Evolutionary conservation across 306 rosid species (phyloP).

Genomic region (Trifolium pratense): DNA sequence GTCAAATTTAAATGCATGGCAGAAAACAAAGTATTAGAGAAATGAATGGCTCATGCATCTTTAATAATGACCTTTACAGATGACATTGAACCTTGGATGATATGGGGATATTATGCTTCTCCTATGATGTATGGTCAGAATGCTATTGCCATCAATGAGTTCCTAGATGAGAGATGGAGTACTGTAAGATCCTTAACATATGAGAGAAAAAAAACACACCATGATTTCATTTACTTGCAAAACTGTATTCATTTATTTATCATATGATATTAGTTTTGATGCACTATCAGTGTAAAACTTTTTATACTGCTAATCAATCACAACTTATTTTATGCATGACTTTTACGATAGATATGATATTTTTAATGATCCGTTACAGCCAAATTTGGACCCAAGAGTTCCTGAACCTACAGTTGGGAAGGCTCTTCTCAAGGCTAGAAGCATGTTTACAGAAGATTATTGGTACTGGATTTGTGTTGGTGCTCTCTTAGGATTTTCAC

Average conservation of each 20-base stretch:
- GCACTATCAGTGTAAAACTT: background rate
- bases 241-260: constrained; percentile 36
- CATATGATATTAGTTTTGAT: background rate
- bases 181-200: constrained; percentile 50
- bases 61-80: constrained; percentile 51
- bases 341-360: background rate
- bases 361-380: constrained; percentile 42
- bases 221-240: constrained; percentile 28
- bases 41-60: constrained; percentile 26
- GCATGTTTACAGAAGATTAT: constrained; percentile 59
- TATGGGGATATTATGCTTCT: constrained; percentile 87
- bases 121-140: constrained; percentile 98
- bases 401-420: constrained; percentile 69
- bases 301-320: too few species aligned
- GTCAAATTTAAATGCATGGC: constrained; percentile 31
- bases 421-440: constrained; percentile 71
- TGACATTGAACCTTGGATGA: constrained; percentile 79
- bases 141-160: constrained; percentile 86
- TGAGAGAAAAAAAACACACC: background rate
- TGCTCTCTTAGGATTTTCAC: constrained; percentile 71
- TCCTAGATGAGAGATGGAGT: constrained; percentile 92
- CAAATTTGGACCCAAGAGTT: constrained; percentile 40
- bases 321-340: background rate
- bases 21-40: constrained; percentile 7
- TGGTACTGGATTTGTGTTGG: constrained; percentile 85